Percentiles rank a stretch among this genome's conserved stretches.
Evolutionary conservation across 1,284 basidiomycete genomes (phyloP).

Genomic region (Neonothopanus nambi): DNA sequence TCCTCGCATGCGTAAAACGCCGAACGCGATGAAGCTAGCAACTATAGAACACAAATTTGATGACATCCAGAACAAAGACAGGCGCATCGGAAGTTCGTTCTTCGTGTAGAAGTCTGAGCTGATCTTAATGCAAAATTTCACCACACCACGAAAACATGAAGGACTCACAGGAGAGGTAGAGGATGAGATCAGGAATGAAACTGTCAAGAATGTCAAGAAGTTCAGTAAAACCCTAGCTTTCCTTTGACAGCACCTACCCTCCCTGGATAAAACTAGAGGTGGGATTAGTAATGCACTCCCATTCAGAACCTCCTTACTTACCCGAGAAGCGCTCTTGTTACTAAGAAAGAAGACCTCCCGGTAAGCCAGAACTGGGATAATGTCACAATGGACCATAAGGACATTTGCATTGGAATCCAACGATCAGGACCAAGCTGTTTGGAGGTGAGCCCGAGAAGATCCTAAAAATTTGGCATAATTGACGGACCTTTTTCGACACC

Average conservation of each 20-base stretch:
- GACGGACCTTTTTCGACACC: conserved; percentile 51
- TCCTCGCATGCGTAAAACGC: conserved; percentile 62
- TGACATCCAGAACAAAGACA: conserved; percentile 71
- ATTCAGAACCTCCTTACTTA: conserved; percentile 20
- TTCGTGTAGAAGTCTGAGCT: conserved; percentile 63
- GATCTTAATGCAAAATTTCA: background rate
- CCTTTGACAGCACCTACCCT: conserved; percentile 38
- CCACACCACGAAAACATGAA: conserved; percentile 1
- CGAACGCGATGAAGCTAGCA: conserved; percentile 64
- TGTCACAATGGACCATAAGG: conserved; percentile 35
- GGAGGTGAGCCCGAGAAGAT: background rate
- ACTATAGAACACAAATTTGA: conserved; percentile 51
- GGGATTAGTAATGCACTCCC: conserved; percentile 11
- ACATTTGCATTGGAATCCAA: conserved; percentile 55
- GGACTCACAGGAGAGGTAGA: conserved; percentile 55
- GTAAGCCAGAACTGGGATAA: conserved; percentile 61
- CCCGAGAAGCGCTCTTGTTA: conserved; percentile 43
- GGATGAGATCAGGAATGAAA: conserved; percentile 63
- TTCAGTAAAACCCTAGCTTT: background rate
- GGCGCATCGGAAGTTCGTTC: conserved; percentile 63
- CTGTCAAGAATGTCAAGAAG: conserved; percentile 7
- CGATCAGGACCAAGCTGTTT: conserved; percentile 59
- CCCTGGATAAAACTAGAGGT: conserved; percentile 54
- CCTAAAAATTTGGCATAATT: background rate
- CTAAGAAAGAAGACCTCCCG: conserved; percentile 55